Percentiles rank a stretch among this genome's conserved stretches.
Evolutionary conservation across 495 filamentous ascomycete genomes (phyloP).

Genomic region (Paragyromitra xinjiangensis): DNA sequence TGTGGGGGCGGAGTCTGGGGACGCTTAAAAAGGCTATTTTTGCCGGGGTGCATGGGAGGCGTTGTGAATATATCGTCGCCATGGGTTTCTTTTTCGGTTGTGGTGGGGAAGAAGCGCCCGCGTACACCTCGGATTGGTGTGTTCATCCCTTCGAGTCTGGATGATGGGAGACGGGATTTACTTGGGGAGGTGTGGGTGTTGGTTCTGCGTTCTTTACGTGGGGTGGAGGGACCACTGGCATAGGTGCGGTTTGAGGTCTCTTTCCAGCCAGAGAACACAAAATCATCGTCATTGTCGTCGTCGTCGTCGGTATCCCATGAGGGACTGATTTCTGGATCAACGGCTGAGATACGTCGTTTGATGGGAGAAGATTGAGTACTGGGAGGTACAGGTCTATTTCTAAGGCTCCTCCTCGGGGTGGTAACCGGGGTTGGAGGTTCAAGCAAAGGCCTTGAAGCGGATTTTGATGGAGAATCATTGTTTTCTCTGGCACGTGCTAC

Average conservation of each 20-base stretch:
- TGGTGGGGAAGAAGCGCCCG: not conserved
- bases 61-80: constrained; percentile 30
- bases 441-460: not conserved
- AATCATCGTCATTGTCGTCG: not conserved
- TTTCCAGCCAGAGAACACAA: constrained; percentile 1
- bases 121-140: constrained; percentile 3
- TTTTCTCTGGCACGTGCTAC: constrained; percentile 31
- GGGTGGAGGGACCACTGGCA: not conserved
- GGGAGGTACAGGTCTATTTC: constrained; percentile 10
- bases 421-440: constrained; percentile 14
- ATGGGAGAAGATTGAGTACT: not conserved
- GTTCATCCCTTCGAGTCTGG: not conserved
- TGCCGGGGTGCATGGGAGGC: constrained; percentile 5
- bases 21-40: constrained; percentile 21
- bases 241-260: not conserved
- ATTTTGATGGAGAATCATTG: not conserved
- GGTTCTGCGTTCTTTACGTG: constrained; percentile 30
- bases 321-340: not conserved
- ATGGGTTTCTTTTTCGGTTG: not conserved
- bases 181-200: constrained; percentile 13
- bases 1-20: constrained; percentile 12
- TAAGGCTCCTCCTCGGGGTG: constrained; percentile 22
- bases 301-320: not conserved
- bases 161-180: constrained; percentile 1
- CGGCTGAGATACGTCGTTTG: constrained; percentile 32